Percentiles rank a stretch among this genome's conserved stretches.
Conservation (phyloP, 495 filamentous ascomycete genomes). For the Penicillium subrubescens region DNA sequence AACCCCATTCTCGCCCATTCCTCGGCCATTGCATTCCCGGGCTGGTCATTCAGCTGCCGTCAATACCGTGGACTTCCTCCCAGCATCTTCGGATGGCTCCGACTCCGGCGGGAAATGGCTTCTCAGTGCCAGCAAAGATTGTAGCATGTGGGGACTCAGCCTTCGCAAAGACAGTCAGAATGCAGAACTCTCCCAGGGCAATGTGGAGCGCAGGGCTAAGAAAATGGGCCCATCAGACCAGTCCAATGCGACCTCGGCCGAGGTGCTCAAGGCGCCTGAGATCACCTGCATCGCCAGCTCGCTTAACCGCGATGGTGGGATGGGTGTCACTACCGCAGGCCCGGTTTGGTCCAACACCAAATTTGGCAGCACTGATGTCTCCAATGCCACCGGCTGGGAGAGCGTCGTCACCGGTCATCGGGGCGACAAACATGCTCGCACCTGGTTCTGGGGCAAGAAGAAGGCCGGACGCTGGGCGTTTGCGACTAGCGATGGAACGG, state of each 20-base stretch:
- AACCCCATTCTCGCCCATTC: constrained; percentile 78
- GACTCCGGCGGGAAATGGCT: constrained; percentile 92
- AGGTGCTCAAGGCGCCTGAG: constrained; percentile 83
- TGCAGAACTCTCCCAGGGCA: constrained; percentile 87
- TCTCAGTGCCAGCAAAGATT: constrained; percentile 81
- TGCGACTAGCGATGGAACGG: constrained; percentile 77
- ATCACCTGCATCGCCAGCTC: constrained; percentile 89
- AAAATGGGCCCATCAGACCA: constrained; percentile 67
- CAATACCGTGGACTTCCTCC: constrained; percentile 77
- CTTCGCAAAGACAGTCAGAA: constrained; percentile 92
- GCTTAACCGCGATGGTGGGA: constrained; percentile 89
- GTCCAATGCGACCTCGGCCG: constrained; percentile 49
- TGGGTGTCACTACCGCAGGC: constrained; percentile 72
- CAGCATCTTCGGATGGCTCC: constrained; percentile 83
- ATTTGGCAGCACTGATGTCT: constrained; percentile 56
- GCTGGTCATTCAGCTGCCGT: constrained; percentile 87
- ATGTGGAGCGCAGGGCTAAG: constrained; percentile 78
- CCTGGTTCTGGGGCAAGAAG: constrained; percentile 97
- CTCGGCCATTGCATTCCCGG: constrained; percentile 78
- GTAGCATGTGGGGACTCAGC: constrained; percentile 94
- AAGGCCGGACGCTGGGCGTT: constrained; percentile 92
- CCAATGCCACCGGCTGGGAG: constrained; percentile 87
- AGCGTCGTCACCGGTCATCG: constrained; percentile 94
- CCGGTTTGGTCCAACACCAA: constrained; percentile 76
- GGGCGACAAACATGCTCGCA: constrained; percentile 79